Evolutionary conservation across 257 asterid genomes (phyloP), one percentile per base, ranked within the genome.

Genomic region (Lantana camara): DNA sequence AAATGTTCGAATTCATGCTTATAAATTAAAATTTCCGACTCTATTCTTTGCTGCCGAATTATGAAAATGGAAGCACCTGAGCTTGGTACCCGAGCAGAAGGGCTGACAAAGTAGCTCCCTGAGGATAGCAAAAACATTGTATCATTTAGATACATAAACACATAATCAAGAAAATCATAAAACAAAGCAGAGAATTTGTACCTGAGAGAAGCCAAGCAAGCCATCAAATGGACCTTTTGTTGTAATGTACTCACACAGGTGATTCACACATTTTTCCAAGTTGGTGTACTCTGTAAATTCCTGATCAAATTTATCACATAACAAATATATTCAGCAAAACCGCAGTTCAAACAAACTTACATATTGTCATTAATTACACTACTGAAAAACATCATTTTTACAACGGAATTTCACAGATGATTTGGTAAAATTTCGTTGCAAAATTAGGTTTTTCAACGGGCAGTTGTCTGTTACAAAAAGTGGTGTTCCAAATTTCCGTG

Each of bases 201-300:
- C 91, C 85, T 84, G 91, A 21, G 91, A 86, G 75, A 86, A 86
- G 64, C 95, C 91, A 5, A 86, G 84, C 60, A 86, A 58, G 42
- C 95, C 88, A 71, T 83, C 67, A 60, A 86, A 86, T 29, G 95
- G 91, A 5, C 91, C 91, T 0, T 86, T 77, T 69, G 49, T 71
- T 52, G 74, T 57, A 4, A 86, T 81, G 59, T 82, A 86, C 21
- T 75, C 70, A 35, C 82, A 77, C 75, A 86, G 63, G 70, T 77
- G 55, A 57, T 75, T 45, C 38, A 86, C 68, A 78, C 91, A 86
- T 60, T 79, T 70, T 60, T 86, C 95, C 79, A 86, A 73, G 71
- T 83, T 83, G 12, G 69, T 70, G 74, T 86, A 81, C 75, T 81
- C 95, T 0, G 88, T 86, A 19, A 83, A 86, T 1, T 83, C 95